Evolutionary conservation across 2,329 filamentous ascomycete genomes (phyloP).

Genomic region (Apiospora malaysiana): DNA sequence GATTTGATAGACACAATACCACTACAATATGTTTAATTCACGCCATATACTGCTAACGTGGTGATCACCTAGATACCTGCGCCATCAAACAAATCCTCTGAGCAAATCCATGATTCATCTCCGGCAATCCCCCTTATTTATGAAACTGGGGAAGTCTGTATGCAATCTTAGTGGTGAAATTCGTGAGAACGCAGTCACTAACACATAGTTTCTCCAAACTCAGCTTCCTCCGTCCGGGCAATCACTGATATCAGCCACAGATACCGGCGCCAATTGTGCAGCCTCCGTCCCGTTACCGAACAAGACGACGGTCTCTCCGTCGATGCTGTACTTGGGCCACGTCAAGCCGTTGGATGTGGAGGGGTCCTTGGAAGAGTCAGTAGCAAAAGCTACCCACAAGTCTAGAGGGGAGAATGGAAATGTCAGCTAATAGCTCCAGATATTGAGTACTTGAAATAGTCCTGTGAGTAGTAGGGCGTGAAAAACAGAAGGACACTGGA

Average conservation of each 20-base stretch:
- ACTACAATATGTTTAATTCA: too few relatives aligned
- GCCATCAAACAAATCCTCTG: too few relatives aligned
- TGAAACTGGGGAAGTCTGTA: too few relatives aligned
- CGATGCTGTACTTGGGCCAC: slow-evolving; percentile 7
- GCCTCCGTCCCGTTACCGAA: neutral
- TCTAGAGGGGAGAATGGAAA: neutral
- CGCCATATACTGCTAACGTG: too few relatives aligned
- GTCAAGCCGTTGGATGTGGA: neutral
- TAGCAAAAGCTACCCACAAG: slow-evolving; percentile 3
- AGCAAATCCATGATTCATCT: too few relatives aligned
- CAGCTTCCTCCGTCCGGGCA: neutral
- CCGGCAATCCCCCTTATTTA: too few relatives aligned
- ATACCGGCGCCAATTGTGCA: neutral
- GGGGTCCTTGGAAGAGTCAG: neutral
- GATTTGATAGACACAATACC: too few relatives aligned
- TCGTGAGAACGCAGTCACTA: too few relatives aligned
- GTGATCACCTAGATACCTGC: too few relatives aligned
- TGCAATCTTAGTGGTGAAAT: neutral
- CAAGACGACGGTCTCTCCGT: neutral
- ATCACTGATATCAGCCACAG: neutral
- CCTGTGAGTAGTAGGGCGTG: too few relatives aligned
- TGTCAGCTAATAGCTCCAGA: neutral
- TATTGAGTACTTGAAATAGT: too few relatives aligned
- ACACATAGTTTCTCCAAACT: neutral
- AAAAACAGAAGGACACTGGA: too few relatives aligned